A percentile compares a stretch with the other conserved stretches of the same genome.
Evolutionary conservation across 257 asterid genomes (phyloP).

Genomic region (Solanum rostratum): DNA sequence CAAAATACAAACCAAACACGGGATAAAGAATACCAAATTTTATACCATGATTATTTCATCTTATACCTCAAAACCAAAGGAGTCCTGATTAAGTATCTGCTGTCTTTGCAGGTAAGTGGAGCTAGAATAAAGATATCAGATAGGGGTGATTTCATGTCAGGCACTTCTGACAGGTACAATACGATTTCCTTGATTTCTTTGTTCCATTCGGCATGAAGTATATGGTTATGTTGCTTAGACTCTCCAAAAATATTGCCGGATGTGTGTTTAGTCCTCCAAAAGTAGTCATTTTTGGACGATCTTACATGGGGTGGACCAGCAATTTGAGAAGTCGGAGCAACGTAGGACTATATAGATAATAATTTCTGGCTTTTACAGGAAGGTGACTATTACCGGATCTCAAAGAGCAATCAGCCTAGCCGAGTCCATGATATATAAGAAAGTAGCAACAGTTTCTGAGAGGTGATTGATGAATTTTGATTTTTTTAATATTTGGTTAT

Average conservation of each 20-base stretch:
- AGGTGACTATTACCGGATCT: constrained; percentile 36
- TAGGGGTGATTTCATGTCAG: constrained; percentile 89
- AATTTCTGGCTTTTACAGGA: constrained; percentile 15
- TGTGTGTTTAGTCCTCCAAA: neutral
- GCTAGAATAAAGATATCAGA: constrained; percentile 92
- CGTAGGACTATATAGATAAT: neutral
- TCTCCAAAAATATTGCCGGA: neutral
- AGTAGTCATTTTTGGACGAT: neutral
- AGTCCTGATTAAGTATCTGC: neutral
- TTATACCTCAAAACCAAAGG: neutral
- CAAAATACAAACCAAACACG: neutral
- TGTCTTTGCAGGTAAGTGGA: constrained; percentile 67
- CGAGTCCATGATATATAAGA: constrained; percentile 23
- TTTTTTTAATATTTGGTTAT: neutral
- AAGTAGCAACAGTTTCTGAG: constrained; percentile 20
- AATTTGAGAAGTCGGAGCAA: neutral
- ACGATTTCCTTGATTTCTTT: neutral
- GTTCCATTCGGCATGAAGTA: neutral
- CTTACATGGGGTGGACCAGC: neutral
- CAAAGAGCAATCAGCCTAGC: constrained; percentile 26
- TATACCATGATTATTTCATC: neutral
- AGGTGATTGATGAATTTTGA: neutral
- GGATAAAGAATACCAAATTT: neutral
- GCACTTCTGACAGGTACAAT: constrained; percentile 72
- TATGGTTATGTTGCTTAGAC: neutral